phyloP scores from a whole-genome alignment of 495 filamentous ascomycete species.

The Haplographium delicatum region DNA sequence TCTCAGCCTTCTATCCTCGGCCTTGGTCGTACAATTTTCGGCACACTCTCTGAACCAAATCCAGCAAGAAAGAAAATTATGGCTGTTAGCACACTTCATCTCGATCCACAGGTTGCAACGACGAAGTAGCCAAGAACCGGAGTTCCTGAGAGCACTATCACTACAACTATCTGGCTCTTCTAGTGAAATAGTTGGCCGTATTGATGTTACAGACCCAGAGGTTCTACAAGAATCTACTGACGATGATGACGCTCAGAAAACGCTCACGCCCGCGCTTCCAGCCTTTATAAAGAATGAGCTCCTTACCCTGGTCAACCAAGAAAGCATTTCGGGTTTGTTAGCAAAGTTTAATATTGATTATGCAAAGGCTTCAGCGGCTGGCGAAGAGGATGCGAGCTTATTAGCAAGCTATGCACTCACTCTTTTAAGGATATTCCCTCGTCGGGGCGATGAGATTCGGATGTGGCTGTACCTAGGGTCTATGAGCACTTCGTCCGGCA shows the following conservation, averaged over 20 bases:
- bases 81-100: conserved; percentile 79
- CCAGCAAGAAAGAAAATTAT: conserved; percentile 44
- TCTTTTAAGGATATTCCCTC: conserved; percentile 79
- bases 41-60: conserved; percentile 5
- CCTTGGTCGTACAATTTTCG: conserved; percentile 17
- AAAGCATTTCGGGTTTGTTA: conserved; percentile 56
- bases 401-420: conserved; percentile 86
- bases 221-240: conserved; percentile 15
- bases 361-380: conserved; percentile 28
- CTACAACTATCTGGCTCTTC: conserved; percentile 57
- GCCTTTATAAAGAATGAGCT: conserved; percentile 57
- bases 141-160: conserved; percentile 62
- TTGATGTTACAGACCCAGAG: conserved; percentile 39
- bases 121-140: conserved; percentile 41
- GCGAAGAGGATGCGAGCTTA: conserved; percentile 58
- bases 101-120: conserved; percentile 56
- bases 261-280: conserved; percentile 36
- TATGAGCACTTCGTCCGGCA: conserved; percentile 41
- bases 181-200: conserved; percentile 46
- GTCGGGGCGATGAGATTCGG: conserved; percentile 78
- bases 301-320: conserved; percentile 58
- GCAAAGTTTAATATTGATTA: conserved; percentile 33
- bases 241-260: conserved; percentile 8
- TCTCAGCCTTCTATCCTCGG: conserved; percentile 17
- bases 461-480: conserved; percentile 92